These are phyloP conservation scores for Rasamsonia emersonii DNA, from an alignment of 2,329 filamentous ascomycete species.

Conservation along the genomic window DNA sequence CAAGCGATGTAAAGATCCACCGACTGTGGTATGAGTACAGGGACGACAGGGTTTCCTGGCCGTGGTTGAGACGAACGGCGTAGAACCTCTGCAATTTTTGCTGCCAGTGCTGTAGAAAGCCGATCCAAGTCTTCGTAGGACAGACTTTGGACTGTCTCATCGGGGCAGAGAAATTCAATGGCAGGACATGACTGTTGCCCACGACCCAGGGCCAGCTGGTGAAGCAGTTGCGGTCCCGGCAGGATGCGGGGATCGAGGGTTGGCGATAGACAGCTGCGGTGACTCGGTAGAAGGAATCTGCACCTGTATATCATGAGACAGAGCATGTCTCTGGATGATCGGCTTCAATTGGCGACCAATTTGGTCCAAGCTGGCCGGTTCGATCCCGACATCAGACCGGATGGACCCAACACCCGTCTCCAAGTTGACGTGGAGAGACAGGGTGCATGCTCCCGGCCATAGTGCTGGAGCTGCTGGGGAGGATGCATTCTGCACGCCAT, in stretches of 20 bases:
- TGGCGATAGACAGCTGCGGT: conserved; percentile 47
- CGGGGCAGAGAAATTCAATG: conserved; percentile 53
- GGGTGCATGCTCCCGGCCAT: conserved; percentile 8
- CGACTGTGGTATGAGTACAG: conserved; percentile 69
- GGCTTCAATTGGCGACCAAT: conserved; percentile 20
- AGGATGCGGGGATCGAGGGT: conserved; percentile 45
- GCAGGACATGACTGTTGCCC: conserved; percentile 38
- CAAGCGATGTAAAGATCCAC: conserved; percentile 69
- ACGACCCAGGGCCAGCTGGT: conserved; percentile 51
- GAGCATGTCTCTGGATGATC: conserved; percentile 17
- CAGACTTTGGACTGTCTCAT: conserved; percentile 40
- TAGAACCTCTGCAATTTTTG: conserved; percentile 33
- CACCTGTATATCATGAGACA: conserved; percentile 10
- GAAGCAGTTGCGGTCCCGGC: conserved; percentile 49
- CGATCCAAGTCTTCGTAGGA: conserved; percentile 57
- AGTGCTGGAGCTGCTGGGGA: neutral
- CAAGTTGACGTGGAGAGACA: conserved; percentile 18
- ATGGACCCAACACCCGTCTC: conserved; percentile 16
- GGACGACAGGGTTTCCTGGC: conserved; percentile 46
- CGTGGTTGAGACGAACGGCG: conserved; percentile 10
- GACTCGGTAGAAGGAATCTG: conserved; percentile 8
- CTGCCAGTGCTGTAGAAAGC: conserved; percentile 49
- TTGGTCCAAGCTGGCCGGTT: conserved; percentile 17
- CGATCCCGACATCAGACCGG: conserved; percentile 17
- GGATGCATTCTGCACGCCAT: neutral